phyloP scores from a whole-genome alignment of 495 filamentous ascomycete species.

The Oleoguttula mirabilis region DNA sequence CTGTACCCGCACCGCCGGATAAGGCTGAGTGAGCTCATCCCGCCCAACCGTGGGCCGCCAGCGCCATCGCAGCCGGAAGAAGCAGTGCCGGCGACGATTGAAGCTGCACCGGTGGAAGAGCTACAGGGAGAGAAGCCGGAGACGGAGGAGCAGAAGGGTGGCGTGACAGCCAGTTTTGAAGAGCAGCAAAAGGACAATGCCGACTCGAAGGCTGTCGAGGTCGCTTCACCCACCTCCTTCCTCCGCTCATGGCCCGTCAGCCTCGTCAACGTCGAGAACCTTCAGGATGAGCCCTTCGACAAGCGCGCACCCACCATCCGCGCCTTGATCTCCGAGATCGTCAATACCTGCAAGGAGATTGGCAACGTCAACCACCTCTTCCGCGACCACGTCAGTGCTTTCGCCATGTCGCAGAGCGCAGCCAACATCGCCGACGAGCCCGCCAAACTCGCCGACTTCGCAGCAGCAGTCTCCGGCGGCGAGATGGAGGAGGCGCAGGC shows the following conservation, averaged over 20 bases:
- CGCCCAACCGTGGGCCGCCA: slow-evolving; percentile 35
- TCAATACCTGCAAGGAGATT: slow-evolving; percentile 96
- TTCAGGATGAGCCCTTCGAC: slow-evolving; percentile 77
- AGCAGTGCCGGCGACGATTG: slow-evolving; percentile 25
- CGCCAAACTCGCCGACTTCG: slow-evolving; percentile 90
- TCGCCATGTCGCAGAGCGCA: slow-evolving; percentile 86
- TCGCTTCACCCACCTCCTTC: slow-evolving; percentile 59
- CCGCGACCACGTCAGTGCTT: slow-evolving; percentile 92
- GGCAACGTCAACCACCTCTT: slow-evolving; percentile 89
- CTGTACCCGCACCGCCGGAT: slow-evolving; percentile 94
- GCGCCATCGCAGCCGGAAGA: slow-evolving; percentile 25
- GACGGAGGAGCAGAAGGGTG: slow-evolving; percentile 62
- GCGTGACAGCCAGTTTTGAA: slow-evolving; percentile 95
- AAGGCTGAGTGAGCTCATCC: slow-evolving; percentile 68
- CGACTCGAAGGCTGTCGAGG: not conserved
- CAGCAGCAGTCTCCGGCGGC: slow-evolving; percentile 83
- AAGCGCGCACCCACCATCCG: slow-evolving; percentile 75
- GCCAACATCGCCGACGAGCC: slow-evolving; percentile 93
- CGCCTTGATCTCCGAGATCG: slow-evolving; percentile 90
- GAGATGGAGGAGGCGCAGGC: slow-evolving; percentile 88
- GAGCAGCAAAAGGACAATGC: slow-evolving; percentile 38
- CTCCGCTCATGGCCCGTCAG: slow-evolving; percentile 80
- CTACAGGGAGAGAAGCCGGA: slow-evolving; percentile 39
- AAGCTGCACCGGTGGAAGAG: slow-evolving; percentile 21
- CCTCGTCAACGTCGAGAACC: slow-evolving; percentile 87